A percentile compares a stretch with the other conserved stretches of the same genome.
phyloP scores from a whole-genome alignment of 805 yeast species.

The Ogataea paraovalis region DNA sequence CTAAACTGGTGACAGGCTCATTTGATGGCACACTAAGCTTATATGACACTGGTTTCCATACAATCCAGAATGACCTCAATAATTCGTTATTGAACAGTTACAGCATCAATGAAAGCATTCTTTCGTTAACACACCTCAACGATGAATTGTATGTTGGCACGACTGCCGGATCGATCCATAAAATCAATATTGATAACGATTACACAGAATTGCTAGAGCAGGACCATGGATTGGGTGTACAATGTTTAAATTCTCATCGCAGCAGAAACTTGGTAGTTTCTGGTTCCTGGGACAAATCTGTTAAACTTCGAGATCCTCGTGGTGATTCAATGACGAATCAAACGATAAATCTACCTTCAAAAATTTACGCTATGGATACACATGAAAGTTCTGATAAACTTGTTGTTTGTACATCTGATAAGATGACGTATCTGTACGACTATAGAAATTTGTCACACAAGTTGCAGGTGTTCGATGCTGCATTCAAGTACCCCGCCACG shows the following conservation, averaged over 20 bases:
- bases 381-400: conserved; percentile 29
- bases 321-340: conserved; percentile 16
- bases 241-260: conserved; percentile 28
- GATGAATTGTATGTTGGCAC: conserved; percentile 33
- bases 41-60: conserved; percentile 5
- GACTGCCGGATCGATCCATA: conserved; percentile 51
- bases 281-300: conserved; percentile 59
- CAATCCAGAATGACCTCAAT: neutral
- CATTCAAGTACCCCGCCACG: conserved; percentile 53
- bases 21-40: conserved; percentile 14
- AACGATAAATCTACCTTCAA: conserved; percentile 27
- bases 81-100: neutral
- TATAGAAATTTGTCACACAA: conserved; percentile 13
- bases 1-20: conserved; percentile 5
- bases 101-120: neutral
- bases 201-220: neutral
- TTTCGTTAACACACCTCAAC: conserved; percentile 9
- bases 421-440: conserved; percentile 57
- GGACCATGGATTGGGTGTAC: conserved; percentile 39
- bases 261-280: conserved; percentile 37
- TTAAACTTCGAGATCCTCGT: conserved; percentile 44
- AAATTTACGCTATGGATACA: conserved; percentile 62
- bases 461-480: conserved; percentile 8
- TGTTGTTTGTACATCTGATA: conserved; percentile 50
- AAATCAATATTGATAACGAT: conserved; percentile 45